These are phyloP conservation scores for Globisporangium rhizosaccharum DNA, from an alignment of 352 stramenopile genomes.

Conservation along the genomic window DNA sequence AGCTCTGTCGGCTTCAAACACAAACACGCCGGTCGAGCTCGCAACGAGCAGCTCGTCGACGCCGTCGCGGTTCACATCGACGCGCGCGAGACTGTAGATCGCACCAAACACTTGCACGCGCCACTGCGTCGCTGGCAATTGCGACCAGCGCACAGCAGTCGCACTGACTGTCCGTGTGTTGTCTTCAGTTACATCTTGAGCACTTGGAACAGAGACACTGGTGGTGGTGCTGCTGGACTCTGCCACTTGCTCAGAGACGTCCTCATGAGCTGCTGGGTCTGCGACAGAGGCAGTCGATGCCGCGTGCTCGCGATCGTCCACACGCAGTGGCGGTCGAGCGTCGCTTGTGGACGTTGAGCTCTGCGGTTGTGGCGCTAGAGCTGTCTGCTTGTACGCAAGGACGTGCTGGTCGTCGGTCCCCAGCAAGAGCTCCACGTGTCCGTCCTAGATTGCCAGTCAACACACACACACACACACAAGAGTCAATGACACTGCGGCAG, in stretches of 20 bases:
- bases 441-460: slow-evolving; percentile 30
- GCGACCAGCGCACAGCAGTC: slow-evolving; percentile 22
- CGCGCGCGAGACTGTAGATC: slow-evolving; percentile 68
- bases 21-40: slow-evolving; percentile 62
- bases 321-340: background rate
- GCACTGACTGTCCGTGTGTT: background rate
- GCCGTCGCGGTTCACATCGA: slow-evolving; percentile 64
- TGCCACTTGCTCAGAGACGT: too few relatives aligned
- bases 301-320: background rate
- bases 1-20: slow-evolving; percentile 46
- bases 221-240: too few relatives aligned
- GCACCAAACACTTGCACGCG: slow-evolving; percentile 51
- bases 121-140: slow-evolving; percentile 25
- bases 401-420: slow-evolving; percentile 55
- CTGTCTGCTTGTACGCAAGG: slow-evolving; percentile 43
- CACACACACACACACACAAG: background rate
- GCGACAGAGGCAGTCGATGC: too few relatives aligned
- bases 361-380: background rate
- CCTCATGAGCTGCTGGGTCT: too few relatives aligned
- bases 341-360: background rate
- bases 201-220: background rate
- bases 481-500: too few relatives aligned
- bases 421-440: slow-evolving; percentile 47
- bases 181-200: background rate
- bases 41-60: slow-evolving; percentile 57